A percentile compares a stretch with the other conserved stretches of the same genome.
Evolutionary conservation across 805 yeast genomes (phyloP).

Genomic region (Brettanomyces custersianus): DNA sequence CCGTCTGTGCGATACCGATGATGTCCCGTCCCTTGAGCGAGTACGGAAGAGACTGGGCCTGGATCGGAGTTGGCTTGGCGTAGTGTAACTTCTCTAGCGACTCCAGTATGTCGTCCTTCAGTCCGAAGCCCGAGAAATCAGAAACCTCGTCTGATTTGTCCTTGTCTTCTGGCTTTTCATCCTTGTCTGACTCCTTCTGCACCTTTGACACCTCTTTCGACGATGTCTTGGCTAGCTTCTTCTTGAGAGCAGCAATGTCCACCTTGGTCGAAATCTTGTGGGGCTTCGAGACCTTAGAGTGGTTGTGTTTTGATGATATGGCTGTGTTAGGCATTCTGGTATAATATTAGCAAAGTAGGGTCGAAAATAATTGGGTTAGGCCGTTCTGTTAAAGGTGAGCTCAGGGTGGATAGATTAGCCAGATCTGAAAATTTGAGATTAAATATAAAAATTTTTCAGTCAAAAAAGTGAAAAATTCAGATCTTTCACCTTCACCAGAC

Average conservation of each 20-base stretch:
- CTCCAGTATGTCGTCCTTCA: conserved; percentile 72
- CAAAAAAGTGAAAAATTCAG: too few species aligned
- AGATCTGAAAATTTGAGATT: too few species aligned
- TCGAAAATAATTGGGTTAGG: too few species aligned
- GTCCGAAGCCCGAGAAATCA: conserved; percentile 45
- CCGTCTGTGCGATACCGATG: conserved; percentile 95
- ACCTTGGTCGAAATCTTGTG: conserved; percentile 13
- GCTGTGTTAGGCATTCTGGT: background rate
- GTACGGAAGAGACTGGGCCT: conserved; percentile 82
- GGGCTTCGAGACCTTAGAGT: conserved; percentile 6
- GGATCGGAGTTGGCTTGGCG: conserved; percentile 87
- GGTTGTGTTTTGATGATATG: background rate
- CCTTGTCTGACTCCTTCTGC: conserved; percentile 10
- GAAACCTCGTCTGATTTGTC: conserved; percentile 5
- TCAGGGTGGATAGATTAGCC: too few species aligned
- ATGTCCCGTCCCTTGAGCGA: conserved; percentile 88
- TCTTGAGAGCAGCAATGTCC: conserved; percentile 22
- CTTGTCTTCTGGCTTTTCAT: conserved; percentile 5
- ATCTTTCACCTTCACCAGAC: too few species aligned
- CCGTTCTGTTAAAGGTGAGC: too few species aligned
- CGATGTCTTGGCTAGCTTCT: conserved; percentile 16
- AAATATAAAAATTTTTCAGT: too few species aligned
- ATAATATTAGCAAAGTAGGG: background rate
- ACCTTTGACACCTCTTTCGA: conserved; percentile 21
- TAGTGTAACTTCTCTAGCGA: conserved; percentile 70